Percentiles rank a stretch among this genome's conserved stretches.
phyloP scores from a whole-genome alignment of 179 eudicot genomes.

The Gypsophila paniculata region DNA sequence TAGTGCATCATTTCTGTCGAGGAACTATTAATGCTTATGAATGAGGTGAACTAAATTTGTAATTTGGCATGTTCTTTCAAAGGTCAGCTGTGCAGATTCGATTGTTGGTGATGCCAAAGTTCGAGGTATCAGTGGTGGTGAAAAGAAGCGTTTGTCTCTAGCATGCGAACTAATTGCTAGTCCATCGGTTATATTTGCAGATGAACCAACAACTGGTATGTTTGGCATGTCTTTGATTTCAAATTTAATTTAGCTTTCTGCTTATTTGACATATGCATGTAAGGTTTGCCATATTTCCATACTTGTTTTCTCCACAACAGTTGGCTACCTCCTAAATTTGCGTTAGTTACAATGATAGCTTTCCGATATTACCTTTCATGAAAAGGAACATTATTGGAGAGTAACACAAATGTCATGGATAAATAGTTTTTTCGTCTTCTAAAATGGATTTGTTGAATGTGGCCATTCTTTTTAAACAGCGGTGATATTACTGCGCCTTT shows the following conservation, averaged over 20 bases:
- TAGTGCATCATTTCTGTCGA: not conserved
- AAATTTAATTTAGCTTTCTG: conserved; percentile 2
- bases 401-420: not conserved
- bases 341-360: not conserved
- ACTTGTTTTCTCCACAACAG: not conserved
- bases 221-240: not conserved
- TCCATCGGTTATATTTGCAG: conserved; percentile 97
- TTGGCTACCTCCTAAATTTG: not conserved
- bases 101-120: conserved; percentile 97
- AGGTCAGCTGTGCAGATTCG: conserved; percentile 97
- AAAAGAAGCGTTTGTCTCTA: conserved; percentile 85
- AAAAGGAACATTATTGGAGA: not conserved
- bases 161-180: conserved; percentile 97
- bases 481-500: not conserved
- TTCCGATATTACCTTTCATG: conserved; percentile 10
- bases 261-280: conserved; percentile 1
- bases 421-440: too few relatives aligned
- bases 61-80: conserved; percentile 26
- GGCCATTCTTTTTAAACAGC: not conserved
- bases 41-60: conserved; percentile 1
- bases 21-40: conserved; percentile 6
- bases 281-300: not conserved
- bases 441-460: not conserved
- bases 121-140: conserved; percentile 98
- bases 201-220: conserved; percentile 96